A percentile compares a stretch with the other conserved stretches of the same genome.
These are phyloP conservation scores for Elsinoe batatas DNA, from an alignment of 2,329 filamentous ascomycete genomes.

Conservation along the genomic window DNA sequence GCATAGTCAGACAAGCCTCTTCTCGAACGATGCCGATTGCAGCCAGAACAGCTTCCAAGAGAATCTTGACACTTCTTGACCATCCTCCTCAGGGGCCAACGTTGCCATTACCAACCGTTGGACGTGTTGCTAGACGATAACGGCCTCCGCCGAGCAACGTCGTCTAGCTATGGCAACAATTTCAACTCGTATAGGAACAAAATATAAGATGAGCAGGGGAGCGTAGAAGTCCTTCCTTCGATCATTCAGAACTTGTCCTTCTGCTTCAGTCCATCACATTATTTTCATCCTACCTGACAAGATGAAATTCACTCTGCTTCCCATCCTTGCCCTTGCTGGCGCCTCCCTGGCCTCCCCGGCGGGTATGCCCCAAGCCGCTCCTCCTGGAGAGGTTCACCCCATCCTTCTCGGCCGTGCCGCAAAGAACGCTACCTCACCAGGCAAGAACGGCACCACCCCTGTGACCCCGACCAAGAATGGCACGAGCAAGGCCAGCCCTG, in stretches of 20 bases:
- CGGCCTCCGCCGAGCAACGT: not conserved
- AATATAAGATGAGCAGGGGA: not conserved
- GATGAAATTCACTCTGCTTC: conserved; percentile 11
- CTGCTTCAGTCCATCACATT: not conserved
- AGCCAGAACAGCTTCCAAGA: not conserved
- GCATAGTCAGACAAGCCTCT: conserved; percentile 1
- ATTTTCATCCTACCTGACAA: not conserved
- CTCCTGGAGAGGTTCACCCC: conserved; percentile 6
- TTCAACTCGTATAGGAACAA: not conserved
- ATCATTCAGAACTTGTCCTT: not conserved
- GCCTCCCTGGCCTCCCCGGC: not conserved
- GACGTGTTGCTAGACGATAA: not conserved
- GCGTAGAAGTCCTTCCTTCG: not conserved
- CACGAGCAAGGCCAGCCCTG: not conserved
- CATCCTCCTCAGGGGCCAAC: not conserved
- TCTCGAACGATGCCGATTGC: conserved; percentile 4
- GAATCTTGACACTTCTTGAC: not conserved
- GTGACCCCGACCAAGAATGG: not conserved
- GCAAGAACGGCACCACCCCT: not conserved
- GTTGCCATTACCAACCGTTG: conserved; percentile 9
- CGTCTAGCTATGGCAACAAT: conserved; percentile 7
- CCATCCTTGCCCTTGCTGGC: conserved; percentile 7
- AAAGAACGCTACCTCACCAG: not conserved
- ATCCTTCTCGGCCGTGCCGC: not conserved
- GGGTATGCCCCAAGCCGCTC: conserved; percentile 2